A percentile compares a stretch with the other conserved stretches of the same genome.
These are phyloP conservation scores for Coemansia sp. DNA, from an alignment of 192 early-diverging fungal species.

Conservation along the genomic window DNA sequence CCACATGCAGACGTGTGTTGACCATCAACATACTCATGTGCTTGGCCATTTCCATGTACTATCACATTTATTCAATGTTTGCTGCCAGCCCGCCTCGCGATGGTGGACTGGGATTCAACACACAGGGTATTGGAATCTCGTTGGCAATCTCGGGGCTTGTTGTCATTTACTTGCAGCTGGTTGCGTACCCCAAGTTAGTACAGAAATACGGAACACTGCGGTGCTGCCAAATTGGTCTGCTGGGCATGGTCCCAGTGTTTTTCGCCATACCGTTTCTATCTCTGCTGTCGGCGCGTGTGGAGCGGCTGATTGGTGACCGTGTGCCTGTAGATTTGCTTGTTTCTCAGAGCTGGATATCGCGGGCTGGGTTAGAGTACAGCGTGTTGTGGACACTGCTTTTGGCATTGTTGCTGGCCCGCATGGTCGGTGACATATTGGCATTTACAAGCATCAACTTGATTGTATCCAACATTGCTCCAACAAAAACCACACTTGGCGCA, in stretches of 20 bases:
- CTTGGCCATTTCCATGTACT: constrained; percentile 24
- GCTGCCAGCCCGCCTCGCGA: constrained; percentile 30
- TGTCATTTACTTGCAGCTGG: constrained; percentile 55
- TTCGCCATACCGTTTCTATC: constrained; percentile 15
- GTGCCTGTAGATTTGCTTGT: background rate
- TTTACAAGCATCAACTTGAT: constrained; percentile 44
- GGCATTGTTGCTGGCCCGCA: constrained; percentile 18
- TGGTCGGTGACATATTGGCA: constrained; percentile 24
- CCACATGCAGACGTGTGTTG: constrained; percentile 21
- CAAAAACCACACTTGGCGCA: constrained; percentile 32
- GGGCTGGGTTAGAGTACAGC: constrained; percentile 3
- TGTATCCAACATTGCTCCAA: constrained; percentile 37
- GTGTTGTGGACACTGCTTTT: constrained; percentile 32
- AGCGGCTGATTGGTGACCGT: background rate
- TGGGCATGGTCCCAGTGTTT: constrained; percentile 6
- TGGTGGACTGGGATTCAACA: constrained; percentile 58
- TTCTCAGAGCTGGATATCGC: constrained; percentile 2
- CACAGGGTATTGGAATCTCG: constrained; percentile 55
- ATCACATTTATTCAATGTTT: constrained; percentile 48
- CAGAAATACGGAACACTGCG: constrained; percentile 30
- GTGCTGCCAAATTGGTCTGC: constrained; percentile 10
- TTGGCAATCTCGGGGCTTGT: constrained; percentile 42
- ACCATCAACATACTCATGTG: constrained; percentile 22
- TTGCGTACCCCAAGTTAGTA: constrained; percentile 48
- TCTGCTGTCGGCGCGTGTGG: background rate